Conservation (phyloP, 2,329 filamentous ascomycete genomes). For the Phialophora verrucosa region DNA sequence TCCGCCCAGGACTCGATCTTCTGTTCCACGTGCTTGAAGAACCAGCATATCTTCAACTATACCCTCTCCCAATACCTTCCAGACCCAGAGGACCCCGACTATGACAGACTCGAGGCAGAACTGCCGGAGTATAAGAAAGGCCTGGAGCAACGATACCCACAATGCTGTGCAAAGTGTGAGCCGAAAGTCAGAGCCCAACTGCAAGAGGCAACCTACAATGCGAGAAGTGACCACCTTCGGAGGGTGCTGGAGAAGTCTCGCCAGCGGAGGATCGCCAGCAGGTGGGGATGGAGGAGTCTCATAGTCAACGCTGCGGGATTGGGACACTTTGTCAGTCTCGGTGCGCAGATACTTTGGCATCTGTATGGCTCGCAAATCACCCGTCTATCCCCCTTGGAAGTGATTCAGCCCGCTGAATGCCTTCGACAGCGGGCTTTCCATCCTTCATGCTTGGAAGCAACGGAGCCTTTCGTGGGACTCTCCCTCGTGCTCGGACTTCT, state of each 20-base stretch:
- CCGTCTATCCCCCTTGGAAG: conserved; percentile 29
- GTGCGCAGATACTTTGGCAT: conserved; percentile 53
- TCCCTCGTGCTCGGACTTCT: conserved; percentile 52
- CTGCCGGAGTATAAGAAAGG: conserved; percentile 73
- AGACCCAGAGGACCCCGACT: conserved; percentile 68
- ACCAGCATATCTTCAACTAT: conserved; percentile 80
- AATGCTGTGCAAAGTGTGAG: conserved; percentile 82
- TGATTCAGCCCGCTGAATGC: conserved; percentile 27
- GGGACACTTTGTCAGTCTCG: conserved; percentile 51
- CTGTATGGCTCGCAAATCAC: conserved; percentile 44
- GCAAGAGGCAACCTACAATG: conserved; percentile 74
- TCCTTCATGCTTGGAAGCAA: conserved; percentile 27
- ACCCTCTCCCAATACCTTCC: conserved; percentile 81
- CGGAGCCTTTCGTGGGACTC: conserved; percentile 30
- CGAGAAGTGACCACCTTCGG: conserved; percentile 79
- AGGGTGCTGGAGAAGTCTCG: conserved; percentile 72
- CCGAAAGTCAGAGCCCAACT: conserved; percentile 74
- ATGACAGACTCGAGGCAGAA: conserved; percentile 69
- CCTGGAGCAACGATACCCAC: conserved; percentile 83
- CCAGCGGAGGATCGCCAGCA: conserved; percentile 45
- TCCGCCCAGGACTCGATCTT: conserved; percentile 53
- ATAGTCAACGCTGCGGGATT: conserved; percentile 52
- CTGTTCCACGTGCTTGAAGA: conserved; percentile 82
- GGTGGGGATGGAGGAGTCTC: conserved; percentile 52
- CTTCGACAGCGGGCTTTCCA: conserved; percentile 16